phyloP scores from a whole-genome alignment of 106 monocot genomes.

The Chionographis japonica region DNA sequence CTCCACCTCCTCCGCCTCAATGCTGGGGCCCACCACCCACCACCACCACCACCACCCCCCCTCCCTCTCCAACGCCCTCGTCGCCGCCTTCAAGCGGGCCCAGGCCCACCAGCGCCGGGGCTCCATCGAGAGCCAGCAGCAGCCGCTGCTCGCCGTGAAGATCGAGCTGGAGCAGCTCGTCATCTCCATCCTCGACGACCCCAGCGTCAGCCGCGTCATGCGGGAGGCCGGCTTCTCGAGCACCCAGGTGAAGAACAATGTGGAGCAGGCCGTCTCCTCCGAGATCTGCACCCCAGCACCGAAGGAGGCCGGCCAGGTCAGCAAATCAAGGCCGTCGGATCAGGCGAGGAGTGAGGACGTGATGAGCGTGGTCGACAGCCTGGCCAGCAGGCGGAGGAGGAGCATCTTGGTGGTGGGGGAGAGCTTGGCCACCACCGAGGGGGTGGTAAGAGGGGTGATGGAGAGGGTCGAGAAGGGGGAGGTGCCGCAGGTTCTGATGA shows the following conservation, averaged over 20 bases:
- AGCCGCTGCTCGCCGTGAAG: slow-evolving; percentile 57
- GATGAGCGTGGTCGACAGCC: slow-evolving; percentile 36
- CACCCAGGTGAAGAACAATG: slow-evolving; percentile 61
- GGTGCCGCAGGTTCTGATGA: slow-evolving; percentile 37
- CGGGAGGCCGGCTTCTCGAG: slow-evolving; percentile 74
- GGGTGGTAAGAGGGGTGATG: slow-evolving; percentile 57
- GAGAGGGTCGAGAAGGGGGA: slow-evolving; percentile 45
- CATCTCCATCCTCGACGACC: slow-evolving; percentile 68
- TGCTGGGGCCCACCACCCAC: slow-evolving; percentile 24
- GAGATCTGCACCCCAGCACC: slow-evolving; percentile 22
- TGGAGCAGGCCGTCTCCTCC: slow-evolving; percentile 43
- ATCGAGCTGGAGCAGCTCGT: slow-evolving; percentile 74
- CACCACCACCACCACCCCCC: slow-evolving; percentile 42
- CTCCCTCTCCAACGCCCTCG: slow-evolving; percentile 75
- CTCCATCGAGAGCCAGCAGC: slow-evolving; percentile 58
- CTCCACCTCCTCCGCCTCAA: slow-evolving; percentile 30
- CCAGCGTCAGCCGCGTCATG: slow-evolving; percentile 66
- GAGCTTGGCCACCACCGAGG: slow-evolving; percentile 33
- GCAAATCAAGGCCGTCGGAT: neutral
- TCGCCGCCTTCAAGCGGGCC: slow-evolving; percentile 89
- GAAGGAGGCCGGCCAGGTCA: slow-evolving; percentile 15
- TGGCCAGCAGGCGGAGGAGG: slow-evolving; percentile 32
- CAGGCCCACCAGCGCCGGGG: slow-evolving; percentile 91
- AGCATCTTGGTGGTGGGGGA: slow-evolving; percentile 67
- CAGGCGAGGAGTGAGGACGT: slow-evolving; percentile 42